phyloP scores from a whole-genome alignment of 495 filamentous ascomycete species.

The Peziza echinospora region DNA sequence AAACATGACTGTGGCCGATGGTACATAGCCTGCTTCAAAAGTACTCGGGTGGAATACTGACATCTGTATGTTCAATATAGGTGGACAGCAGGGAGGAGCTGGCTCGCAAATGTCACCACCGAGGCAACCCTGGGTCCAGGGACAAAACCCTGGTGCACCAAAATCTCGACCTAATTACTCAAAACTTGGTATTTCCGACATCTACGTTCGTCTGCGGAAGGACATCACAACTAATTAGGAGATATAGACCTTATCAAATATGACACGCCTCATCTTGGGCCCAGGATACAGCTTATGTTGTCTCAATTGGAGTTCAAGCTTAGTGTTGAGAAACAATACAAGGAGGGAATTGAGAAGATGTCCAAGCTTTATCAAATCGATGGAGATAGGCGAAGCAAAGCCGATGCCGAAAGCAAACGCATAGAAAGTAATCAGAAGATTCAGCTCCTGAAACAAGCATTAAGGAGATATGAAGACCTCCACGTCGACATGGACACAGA shows the following conservation, averaged over 20 bases:
- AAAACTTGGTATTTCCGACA: constrained; percentile 66
- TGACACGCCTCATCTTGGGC: constrained; percentile 85
- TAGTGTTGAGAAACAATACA: constrained; percentile 97
- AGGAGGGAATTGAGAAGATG: constrained; percentile 99
- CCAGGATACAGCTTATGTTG: constrained; percentile 96
- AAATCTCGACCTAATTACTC: constrained; percentile 74
- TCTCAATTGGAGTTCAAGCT: constrained; percentile 97
- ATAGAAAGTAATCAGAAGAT: constrained; percentile 98
- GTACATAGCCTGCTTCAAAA: constrained; percentile 31
- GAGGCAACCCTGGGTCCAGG: constrained; percentile 54
- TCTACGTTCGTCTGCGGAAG: constrained; percentile 12
- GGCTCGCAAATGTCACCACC: constrained; percentile 56
- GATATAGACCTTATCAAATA: constrained; percentile 86
- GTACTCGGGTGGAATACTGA: constrained; percentile 21
- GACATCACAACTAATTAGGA: constrained; percentile 5
- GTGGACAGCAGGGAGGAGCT: background rate
- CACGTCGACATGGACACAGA: constrained; percentile 89
- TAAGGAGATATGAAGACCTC: constrained; percentile 93
- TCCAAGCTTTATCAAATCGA: constrained; percentile 92
- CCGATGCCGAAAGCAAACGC: constrained; percentile 69
- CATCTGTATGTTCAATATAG: constrained; percentile 2
- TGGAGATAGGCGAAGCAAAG: constrained; percentile 85
- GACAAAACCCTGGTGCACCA: constrained; percentile 43
- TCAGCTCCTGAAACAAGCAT: constrained; percentile 76
- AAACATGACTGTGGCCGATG: constrained; percentile 33